Evolutionary conservation across 768 basidiomycete genomes (phyloP).

Genomic region (Russula compacta): DNA sequence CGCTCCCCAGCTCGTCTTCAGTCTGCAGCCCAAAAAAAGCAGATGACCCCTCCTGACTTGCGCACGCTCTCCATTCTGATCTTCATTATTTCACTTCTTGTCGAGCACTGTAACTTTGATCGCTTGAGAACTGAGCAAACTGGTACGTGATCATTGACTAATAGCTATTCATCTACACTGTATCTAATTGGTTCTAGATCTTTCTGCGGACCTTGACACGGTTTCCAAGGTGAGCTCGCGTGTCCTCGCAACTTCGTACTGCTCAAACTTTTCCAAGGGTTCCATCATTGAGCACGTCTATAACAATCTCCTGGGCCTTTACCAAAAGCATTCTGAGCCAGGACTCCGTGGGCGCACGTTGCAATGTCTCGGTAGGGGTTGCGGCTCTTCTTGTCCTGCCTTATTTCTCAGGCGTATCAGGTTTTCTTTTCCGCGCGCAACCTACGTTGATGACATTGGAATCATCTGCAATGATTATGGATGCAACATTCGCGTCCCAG

Average conservation of each 20-base stretch:
- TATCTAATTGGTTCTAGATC: constrained; percentile 3
- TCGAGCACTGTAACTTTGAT: constrained; percentile 88
- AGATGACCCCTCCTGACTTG: constrained; percentile 40
- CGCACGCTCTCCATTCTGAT: constrained; percentile 61
- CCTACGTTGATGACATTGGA: constrained; percentile 85
- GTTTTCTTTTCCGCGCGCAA: constrained; percentile 87
- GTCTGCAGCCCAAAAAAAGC: constrained; percentile 41
- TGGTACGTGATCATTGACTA: constrained; percentile 34
- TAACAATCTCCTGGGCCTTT: constrained; percentile 56
- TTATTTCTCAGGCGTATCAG: constrained; percentile 31
- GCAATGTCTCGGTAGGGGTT: constrained; percentile 69
- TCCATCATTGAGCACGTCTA: constrained; percentile 83
- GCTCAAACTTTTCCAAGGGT: constrained; percentile 32
- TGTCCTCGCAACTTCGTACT: not conserved
- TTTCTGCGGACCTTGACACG: constrained; percentile 17
- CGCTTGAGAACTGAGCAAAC: constrained; percentile 50
- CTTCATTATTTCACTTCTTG: constrained; percentile 76
- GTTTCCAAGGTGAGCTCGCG: constrained; percentile 13
- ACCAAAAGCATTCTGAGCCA: constrained; percentile 53
- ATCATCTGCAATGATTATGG: constrained; percentile 77
- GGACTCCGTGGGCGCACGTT: constrained; percentile 63
- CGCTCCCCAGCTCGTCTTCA: constrained; percentile 47
- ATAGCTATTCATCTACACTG: not conserved
- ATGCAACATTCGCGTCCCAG: constrained; percentile 68
- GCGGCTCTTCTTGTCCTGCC: not conserved